Percentiles rank a stretch among this genome's conserved stretches.
These are phyloP conservation scores for Calonectria pseudoreteaudii DNA, from an alignment of 2,329 filamentous ascomycete genomes.

Conservation along the genomic window DNA sequence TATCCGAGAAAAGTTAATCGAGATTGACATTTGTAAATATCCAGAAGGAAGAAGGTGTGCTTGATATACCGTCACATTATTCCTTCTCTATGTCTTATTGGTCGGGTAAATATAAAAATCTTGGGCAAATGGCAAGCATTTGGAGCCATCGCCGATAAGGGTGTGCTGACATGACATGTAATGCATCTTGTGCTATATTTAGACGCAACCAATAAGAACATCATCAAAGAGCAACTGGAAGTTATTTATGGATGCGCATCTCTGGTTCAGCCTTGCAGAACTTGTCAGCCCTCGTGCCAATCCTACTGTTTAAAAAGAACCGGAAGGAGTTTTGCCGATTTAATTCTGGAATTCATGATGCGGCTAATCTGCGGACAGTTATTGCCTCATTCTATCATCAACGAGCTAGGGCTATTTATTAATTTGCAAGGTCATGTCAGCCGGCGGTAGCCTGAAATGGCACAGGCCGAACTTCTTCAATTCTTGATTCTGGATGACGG, in stretches of 20 bases:
- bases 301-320: background rate
- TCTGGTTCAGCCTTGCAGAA: background rate
- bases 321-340: background rate
- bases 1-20: background rate
- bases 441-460: background rate
- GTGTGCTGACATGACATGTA: background rate
- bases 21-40: background rate
- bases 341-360: background rate
- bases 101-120: background rate
- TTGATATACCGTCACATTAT: background rate
- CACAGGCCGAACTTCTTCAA: background rate
- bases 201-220: background rate
- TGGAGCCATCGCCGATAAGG: background rate
- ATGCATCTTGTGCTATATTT: background rate
- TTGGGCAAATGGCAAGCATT: background rate
- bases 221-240: background rate
- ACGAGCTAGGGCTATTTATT: background rate
- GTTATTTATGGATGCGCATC: background rate
- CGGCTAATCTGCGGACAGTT: background rate
- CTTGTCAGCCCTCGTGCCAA: background rate
- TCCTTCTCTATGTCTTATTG: background rate
- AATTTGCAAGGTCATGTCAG: background rate
- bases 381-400: background rate
- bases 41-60: background rate
- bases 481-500: background rate